A percentile compares a stretch with the other conserved stretches of the same genome.
phyloP scores from a whole-genome alignment of 2,329 filamentous ascomycete species.

The Scolecobasidium constrictum region DNA sequence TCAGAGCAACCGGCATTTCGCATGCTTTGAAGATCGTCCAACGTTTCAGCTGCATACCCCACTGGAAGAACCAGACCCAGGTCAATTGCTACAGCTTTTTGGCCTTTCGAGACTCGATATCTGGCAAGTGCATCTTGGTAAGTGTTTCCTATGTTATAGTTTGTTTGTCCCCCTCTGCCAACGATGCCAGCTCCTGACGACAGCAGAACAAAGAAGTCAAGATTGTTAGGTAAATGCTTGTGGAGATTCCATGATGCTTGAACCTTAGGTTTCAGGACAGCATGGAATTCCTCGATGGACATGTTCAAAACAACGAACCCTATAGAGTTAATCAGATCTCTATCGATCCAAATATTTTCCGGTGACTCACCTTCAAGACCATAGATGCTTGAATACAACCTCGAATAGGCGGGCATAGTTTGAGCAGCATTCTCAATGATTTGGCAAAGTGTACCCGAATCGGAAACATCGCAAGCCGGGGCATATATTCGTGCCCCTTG shows the following conservation, averaged over 20 bases:
- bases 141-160: conserved; percentile 12
- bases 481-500: conserved; percentile 4
- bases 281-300: conserved; percentile 7
- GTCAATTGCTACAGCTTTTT: too few species aligned
- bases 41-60: too few species aligned
- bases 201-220: conserved; percentile 20
- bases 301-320: conserved; percentile 11
- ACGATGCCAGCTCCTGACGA: conserved; percentile 14
- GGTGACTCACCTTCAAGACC: conserved; percentile 25
- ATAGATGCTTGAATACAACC: conserved; percentile 37
- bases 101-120: too few species aligned
- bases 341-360: background rate
- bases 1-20: too few species aligned
- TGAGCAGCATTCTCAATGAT: conserved; percentile 1
- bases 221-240: conserved; percentile 5
- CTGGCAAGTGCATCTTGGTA: background rate
- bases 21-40: too few species aligned
- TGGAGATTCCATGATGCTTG: conserved; percentile 19
- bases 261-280: conserved; percentile 17
- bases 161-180: conserved; percentile 14
- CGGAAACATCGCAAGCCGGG: conserved; percentile 8
- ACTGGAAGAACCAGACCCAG: too few species aligned
- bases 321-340: background rate
- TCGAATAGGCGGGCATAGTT: conserved; percentile 20
- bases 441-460: background rate